Evolutionary conservation across 495 filamentous ascomycete genomes (phyloP).

Genomic region (Penicillium taxi): DNA sequence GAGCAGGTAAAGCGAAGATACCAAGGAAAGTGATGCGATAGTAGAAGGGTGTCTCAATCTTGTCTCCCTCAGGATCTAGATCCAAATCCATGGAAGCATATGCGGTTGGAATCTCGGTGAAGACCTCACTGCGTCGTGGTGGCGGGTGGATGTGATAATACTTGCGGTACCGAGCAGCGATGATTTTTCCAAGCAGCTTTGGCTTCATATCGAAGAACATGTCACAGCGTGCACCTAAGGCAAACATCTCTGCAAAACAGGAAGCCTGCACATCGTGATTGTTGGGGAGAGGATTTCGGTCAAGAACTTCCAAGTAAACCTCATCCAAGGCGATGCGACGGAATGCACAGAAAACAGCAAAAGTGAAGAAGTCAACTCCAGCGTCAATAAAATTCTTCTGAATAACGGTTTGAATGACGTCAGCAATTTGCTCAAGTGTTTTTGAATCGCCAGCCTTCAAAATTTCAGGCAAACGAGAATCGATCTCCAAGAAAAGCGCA

Average conservation of each 20-base stretch:
- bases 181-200: constrained; percentile 1
- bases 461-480: background rate
- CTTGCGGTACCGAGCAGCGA: constrained; percentile 2
- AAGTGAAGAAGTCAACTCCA: background rate
- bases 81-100: constrained; percentile 3
- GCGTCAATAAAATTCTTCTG: constrained; percentile 1
- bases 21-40: constrained; percentile 3
- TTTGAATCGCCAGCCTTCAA: background rate
- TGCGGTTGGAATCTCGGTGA: constrained; percentile 4
- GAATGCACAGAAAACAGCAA: constrained; percentile 2
- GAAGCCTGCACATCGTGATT: constrained; percentile 1
- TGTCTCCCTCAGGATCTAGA: constrained; percentile 2
- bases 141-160: constrained; percentile 1
- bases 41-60: background rate
- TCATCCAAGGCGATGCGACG: constrained; percentile 1
- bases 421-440: background rate
- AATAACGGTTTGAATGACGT: background rate
- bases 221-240: constrained; percentile 1
- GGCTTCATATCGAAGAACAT: constrained; percentile 1
- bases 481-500: constrained; percentile 1
- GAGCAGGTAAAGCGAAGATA: constrained; percentile 1
- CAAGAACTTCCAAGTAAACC: constrained; percentile 1
- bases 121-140: background rate
- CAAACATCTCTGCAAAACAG: constrained; percentile 3
- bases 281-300: constrained; percentile 2